Base-by-base conservation (phyloP, 75 land plant species). In the Cryptomeria japonica region DNA sequence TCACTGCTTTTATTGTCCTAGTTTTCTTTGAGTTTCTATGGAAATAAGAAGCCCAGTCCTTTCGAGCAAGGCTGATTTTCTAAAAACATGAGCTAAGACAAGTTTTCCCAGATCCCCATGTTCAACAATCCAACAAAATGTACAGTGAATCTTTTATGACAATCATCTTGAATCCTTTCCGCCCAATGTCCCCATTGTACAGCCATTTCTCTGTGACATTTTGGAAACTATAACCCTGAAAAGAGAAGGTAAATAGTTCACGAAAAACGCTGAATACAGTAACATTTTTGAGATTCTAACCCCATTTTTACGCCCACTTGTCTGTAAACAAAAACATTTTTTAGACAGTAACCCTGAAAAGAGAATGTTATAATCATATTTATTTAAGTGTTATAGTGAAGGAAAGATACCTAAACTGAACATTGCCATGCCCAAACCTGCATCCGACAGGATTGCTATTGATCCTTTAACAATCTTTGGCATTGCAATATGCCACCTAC, bases 341-440 rank as follows among this genome's bases (percentile, higher is more conserved):
- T 18, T 5, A 58, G 19, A 25, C 70, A 28, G 2, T 64, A 25
- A 22, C n/a, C n/a, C n/a, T 22, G n/a, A 25, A 64, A 25, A 64
- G 31, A 64, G 15, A 34, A 75, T 75, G 14, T 34, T 2, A 34
- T 13, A 11, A 10, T 75, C 16, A 11, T 11, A 31, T 75, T 75
- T 32, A 14, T n/a, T 75, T 38, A 3, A 32, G 15, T 10, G 77
- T 32, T 46, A n/a, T n/a, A 8, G 56, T 4, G 42, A 15, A 34
- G 38, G 25, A 31, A 41, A 86, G 88, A 73, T 80, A 96, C 97
- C 98, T 86, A 97, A 89, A 88, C 98, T 96, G 86, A 97, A 97
- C 99, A 97, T 97, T 32, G 97, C 97, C 97, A 97, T 96, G 80
- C 99, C 99, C 53, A 97, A 94, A 47, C 98, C 99, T 8, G 98